A percentile compares a stretch with the other conserved stretches of the same genome.
These are phyloP conservation scores for Carnegiea gigantea DNA, from an alignment of 179 eudicot genomes.

Conservation along the genomic window DNA sequence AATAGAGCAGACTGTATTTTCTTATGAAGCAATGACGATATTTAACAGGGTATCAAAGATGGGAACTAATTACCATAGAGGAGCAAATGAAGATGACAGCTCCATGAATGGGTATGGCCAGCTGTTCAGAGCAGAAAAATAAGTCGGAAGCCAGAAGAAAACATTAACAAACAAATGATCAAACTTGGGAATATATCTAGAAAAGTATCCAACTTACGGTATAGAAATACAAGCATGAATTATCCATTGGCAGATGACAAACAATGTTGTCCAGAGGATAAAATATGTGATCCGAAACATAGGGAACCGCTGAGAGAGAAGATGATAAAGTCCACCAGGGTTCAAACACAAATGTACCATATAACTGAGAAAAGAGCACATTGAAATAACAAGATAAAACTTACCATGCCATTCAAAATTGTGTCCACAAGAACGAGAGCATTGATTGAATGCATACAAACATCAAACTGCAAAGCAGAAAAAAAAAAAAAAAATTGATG, in stretches of 20 bases:
- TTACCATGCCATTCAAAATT: constrained; percentile 68
- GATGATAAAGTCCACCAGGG: constrained; percentile 2
- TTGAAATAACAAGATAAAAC: constrained; percentile 18
- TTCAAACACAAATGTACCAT: neutral
- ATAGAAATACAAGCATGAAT: constrained; percentile 61
- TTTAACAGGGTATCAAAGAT: neutral
- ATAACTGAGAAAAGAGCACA: neutral
- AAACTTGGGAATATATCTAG: neutral
- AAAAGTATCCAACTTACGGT: constrained; percentile 36
- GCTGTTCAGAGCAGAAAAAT: constrained; percentile 36
- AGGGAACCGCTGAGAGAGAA: constrained; percentile 62
- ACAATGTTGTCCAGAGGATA: constrained; percentile 56
- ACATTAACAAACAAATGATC: neutral
- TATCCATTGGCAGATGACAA: constrained; percentile 81
- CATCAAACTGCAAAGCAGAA: constrained; percentile 32
- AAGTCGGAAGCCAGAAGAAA: neutral
- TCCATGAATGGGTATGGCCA: constrained; percentile 96
- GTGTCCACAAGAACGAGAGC: constrained; percentile 66
- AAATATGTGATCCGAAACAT: constrained; percentile 74
- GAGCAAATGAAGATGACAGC: constrained; percentile 75
- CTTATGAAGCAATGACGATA: neutral
- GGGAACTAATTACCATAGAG: constrained; percentile 55
- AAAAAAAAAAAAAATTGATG: neutral
- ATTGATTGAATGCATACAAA: constrained; percentile 69
- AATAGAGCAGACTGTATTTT: neutral